Conservation (phyloP, 1,284 basidiomycete species). For the Ustilago tritici region DNA sequence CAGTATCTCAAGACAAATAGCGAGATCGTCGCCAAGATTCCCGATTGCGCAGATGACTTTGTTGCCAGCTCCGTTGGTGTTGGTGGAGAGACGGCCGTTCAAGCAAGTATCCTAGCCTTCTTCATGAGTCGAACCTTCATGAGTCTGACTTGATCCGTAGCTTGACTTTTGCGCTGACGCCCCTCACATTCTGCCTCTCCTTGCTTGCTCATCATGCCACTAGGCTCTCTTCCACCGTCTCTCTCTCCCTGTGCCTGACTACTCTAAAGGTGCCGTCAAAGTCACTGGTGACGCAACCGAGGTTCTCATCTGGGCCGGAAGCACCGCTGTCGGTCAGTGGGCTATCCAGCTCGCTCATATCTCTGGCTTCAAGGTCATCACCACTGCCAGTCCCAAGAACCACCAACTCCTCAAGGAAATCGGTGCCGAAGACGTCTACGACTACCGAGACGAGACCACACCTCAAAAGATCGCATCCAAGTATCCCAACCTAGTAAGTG, state of each 20-base stretch:
- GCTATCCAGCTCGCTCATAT: constrained; percentile 69
- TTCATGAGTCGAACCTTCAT: neutral
- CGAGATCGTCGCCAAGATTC: constrained; percentile 54
- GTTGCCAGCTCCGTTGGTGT: constrained; percentile 57
- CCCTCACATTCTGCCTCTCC: neutral
- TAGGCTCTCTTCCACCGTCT: constrained; percentile 55
- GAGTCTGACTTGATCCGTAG: too few relatives aligned
- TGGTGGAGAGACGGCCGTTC: constrained; percentile 61
- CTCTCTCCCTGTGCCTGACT: constrained; percentile 34
- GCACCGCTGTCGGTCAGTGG: constrained; percentile 74
- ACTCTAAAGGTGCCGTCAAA: constrained; percentile 32
- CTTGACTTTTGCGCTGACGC: neutral
- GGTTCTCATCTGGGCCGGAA: constrained; percentile 74
- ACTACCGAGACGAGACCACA: constrained; percentile 72
- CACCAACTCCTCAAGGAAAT: constrained; percentile 57
- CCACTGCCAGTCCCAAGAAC: constrained; percentile 71
- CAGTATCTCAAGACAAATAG: constrained; percentile 67
- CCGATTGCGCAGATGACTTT: constrained; percentile 45
- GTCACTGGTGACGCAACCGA: constrained; percentile 44
- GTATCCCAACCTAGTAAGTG: constrained; percentile 57
- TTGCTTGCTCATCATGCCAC: neutral
- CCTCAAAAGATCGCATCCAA: constrained; percentile 58
- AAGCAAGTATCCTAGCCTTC: constrained; percentile 19
- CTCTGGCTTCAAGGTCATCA: constrained; percentile 72
- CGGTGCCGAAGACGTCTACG: constrained; percentile 67